phyloP scores from a whole-genome alignment of 257 asterid genomes.

The Cinchona pubescens region DNA sequence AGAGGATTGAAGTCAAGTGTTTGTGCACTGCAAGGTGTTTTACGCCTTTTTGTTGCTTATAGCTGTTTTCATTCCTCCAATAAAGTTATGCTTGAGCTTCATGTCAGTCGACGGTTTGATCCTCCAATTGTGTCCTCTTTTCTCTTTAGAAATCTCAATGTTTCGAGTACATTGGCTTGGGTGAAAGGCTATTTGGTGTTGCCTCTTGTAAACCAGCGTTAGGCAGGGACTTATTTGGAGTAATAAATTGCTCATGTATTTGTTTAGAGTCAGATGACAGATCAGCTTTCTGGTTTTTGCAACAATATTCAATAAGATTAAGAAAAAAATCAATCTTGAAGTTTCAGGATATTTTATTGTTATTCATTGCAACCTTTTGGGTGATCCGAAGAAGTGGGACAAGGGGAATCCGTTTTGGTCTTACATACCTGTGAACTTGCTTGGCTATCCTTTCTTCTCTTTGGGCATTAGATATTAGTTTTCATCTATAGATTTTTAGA shows the following conservation, averaged over 20 bases:
- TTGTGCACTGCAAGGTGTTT: background rate
- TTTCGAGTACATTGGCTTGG: background rate
- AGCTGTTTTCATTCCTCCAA: slow-evolving; percentile 1
- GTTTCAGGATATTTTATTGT: background rate
- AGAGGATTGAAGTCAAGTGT: background rate
- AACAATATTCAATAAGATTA: background rate
- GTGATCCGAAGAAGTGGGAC: background rate
- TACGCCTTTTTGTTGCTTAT: background rate
- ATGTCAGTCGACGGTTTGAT: background rate
- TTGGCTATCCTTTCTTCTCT: background rate
- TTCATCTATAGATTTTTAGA: background rate
- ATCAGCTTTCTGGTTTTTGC: background rate
- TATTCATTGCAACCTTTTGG: background rate
- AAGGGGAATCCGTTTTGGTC: background rate
- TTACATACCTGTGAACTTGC: background rate
- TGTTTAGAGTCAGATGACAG: background rate
- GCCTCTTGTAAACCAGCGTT: background rate
- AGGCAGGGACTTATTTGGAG: background rate
- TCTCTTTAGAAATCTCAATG: background rate
- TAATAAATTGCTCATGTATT: background rate
- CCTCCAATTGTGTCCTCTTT: background rate
- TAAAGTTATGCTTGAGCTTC: background rate
- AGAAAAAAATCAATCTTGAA: background rate
- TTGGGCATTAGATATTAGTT: background rate
- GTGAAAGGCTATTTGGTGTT: background rate